Evolutionary conservation across 2,329 filamentous ascomycete species (phyloP), one percentile per base, ranked within the genome.

Genomic region (Ophiostoma australiae): DNA sequence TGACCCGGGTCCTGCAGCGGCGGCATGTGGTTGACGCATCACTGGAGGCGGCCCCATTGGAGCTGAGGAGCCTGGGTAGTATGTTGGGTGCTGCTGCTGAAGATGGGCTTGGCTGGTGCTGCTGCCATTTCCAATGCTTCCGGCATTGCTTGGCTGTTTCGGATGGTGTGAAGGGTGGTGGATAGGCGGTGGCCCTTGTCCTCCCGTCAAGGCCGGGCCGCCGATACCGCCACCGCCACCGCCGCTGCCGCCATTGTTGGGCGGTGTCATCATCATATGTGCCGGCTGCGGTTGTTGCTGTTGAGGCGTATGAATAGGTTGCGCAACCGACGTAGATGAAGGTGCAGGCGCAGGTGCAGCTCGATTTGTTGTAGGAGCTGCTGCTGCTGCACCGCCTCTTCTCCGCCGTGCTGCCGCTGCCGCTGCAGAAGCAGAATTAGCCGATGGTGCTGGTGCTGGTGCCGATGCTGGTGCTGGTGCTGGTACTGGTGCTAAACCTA

Each of bases 41-140:
- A 71, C 68, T 0, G 72, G 72, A 15, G 73, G 71, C 39, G 70
- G 72, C 10, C 58, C 71, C 70, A 71, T 72, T 17, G 73, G 71
- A 17, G 72, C 72, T 15, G 72, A 73, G 31, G 72, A 73, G 13
- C 69, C 70, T 3, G 72, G 68, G 37, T 71, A 70, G 58, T 71
- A 72, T n/a, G 66, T 61, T 3, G 69, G 68, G 23, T 67, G 71
- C 35, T 63, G 55, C 17, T 70, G 71, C 27, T 69, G 66, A 41
- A 66, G 35, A n/a, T 66, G 58, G 27, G 58, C 58, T 13, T 70
- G 72, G 31, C 69, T 67, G 52, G 39, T 68, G 23, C 23, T 68
- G 58, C 4, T 55, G 67, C 23, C 52, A 5, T 27, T 55, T n/a
- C 35, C 17, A 35, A 5, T 55, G 67, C 23, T 67, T 5, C 44